A percentile compares a stretch with the other conserved stretches of the same genome.
Evolutionary conservation across 1,284 basidiomycete species (phyloP).

Genomic region (Pyrrhoderma noxium): DNA sequence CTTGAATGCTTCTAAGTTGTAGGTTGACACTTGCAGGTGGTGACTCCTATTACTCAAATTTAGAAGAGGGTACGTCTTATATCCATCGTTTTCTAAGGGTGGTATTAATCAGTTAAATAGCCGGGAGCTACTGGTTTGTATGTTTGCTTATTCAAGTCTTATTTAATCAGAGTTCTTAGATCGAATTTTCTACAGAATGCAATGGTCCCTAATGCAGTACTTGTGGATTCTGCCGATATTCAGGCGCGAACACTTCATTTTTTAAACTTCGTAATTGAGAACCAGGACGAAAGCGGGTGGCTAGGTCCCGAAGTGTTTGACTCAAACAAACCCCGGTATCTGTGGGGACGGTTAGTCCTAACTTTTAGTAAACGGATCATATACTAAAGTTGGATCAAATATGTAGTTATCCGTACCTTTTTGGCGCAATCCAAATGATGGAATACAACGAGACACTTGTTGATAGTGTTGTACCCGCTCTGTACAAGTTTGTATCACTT

Average conservation of each 20-base stretch:
- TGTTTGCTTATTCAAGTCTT: conserved; percentile 22
- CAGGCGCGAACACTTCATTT: conserved; percentile 42
- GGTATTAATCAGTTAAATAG: conserved; percentile 24
- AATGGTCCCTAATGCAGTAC: conserved; percentile 44
- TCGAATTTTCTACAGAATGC: conserved; percentile 35
- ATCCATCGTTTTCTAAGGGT: background rate
- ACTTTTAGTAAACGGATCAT: background rate
- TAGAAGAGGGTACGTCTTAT: conserved; percentile 44
- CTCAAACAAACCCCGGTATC: conserved; percentile 44
- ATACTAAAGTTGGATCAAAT: conserved; percentile 1
- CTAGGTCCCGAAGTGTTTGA: conserved; percentile 46
- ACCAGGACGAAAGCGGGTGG: conserved; percentile 51
- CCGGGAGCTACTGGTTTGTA: conserved; percentile 56
- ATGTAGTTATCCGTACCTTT: conserved; percentile 45
- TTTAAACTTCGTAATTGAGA: conserved; percentile 44
- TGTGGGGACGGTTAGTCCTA: conserved; percentile 43
- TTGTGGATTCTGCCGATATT: conserved; percentile 39
- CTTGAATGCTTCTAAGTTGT: background rate
- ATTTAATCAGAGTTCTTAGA: background rate
- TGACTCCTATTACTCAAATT: conserved; percentile 40
- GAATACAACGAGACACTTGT: conserved; percentile 41
- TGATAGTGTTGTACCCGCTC: conserved; percentile 36
- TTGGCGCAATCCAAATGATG: conserved; percentile 48
- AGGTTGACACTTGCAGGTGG: conserved; percentile 26
- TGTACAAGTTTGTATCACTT: conserved; percentile 46